phyloP scores from a whole-genome alignment of 805 yeast species.

The Maudiozyma serrabonitensis region DNA sequence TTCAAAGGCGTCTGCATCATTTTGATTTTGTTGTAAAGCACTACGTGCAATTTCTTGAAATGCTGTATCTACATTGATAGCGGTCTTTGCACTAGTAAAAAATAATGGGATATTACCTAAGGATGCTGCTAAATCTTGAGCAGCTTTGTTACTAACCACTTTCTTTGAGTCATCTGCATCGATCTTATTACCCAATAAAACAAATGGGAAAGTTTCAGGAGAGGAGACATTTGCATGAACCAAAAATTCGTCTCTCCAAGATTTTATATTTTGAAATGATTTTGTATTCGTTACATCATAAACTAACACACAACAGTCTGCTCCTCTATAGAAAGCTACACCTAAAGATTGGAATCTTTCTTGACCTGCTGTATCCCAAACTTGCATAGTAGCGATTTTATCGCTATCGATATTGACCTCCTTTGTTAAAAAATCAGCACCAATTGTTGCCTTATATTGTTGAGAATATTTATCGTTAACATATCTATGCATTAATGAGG shows the following conservation, averaged over 20 bases:
- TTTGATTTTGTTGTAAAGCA: constrained; percentile 82
- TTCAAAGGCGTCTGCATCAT: constrained; percentile 65
- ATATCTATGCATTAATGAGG: constrained; percentile 94
- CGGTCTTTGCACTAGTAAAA: constrained; percentile 96
- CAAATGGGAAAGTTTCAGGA: constrained; percentile 94
- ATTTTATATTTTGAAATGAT: constrained; percentile 77
- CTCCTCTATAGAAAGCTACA: constrained; percentile 95
- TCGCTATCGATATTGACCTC: constrained; percentile 78
- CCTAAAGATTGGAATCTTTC: constrained; percentile 95
- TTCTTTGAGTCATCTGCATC: constrained; percentile 90
- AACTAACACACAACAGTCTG: constrained; percentile 94
- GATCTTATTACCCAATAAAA: constrained; percentile 87
- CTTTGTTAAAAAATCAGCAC: constrained; percentile 92
- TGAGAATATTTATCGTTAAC: constrained; percentile 90
- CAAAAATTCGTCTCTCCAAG: constrained; percentile 93
- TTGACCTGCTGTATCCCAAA: constrained; percentile 99
- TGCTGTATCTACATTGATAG: constrained; percentile 89
- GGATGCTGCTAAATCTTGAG: constrained; percentile 51
- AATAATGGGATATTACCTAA: constrained; percentile 80
- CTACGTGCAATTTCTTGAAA: constrained; percentile 92
- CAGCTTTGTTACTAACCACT: constrained; percentile 50
- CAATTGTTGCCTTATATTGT: constrained; percentile 95
- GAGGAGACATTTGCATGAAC: constrained; percentile 88
- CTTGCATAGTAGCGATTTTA: constrained; percentile 44
- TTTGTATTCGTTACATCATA: constrained; percentile 93